These are phyloP conservation scores for Blastomyces gilchristii DNA, from an alignment of 2,329 filamentous ascomycete species.

Conservation along the genomic window DNA sequence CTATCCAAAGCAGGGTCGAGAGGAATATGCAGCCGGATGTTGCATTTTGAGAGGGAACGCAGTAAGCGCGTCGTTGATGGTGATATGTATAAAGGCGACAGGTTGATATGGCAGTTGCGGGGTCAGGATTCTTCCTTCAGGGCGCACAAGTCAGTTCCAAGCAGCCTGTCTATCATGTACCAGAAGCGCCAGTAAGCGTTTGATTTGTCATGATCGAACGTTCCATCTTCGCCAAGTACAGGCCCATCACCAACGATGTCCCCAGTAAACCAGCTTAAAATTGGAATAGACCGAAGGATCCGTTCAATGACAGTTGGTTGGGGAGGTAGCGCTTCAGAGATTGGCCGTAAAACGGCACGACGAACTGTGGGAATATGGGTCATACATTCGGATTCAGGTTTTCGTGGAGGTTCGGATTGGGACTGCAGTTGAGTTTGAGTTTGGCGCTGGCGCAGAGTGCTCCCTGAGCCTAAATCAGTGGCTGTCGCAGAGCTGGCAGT, in stretches of 20 bases:
- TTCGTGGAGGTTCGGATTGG: conserved; percentile 13
- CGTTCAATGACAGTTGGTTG: conserved; percentile 56
- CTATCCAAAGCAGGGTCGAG: not conserved
- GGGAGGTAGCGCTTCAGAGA: conserved; percentile 60
- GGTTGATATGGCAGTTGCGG: not conserved
- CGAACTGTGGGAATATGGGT: conserved; percentile 57
- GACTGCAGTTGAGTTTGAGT: conserved; percentile 14
- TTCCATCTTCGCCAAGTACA: conserved; percentile 36
- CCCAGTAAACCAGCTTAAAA: conserved; percentile 61
- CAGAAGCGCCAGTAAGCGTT: conserved; percentile 53
- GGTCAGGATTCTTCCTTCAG: conserved; percentile 41
- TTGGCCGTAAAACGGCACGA: conserved; percentile 54
- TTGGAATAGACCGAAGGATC: conserved; percentile 54
- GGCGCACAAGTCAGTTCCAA: conserved; percentile 54
- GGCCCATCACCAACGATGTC: conserved; percentile 40
- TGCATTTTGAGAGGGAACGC: no score
- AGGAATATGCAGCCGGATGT: not conserved
- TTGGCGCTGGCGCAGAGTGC: conserved; percentile 23
- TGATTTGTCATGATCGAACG: conserved; percentile 59
- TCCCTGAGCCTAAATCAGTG: conserved; percentile 19
- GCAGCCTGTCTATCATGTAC: conserved; percentile 44
- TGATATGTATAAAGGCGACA: not conserved
- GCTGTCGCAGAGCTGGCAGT: conserved; percentile 37
- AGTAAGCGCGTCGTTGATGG: not conserved
- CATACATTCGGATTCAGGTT: conserved; percentile 37